Evolutionary conservation across 306 rosid genomes (phyloP), one percentile per base, ranked within the genome.

Genomic region (Carpinus viminea): DNA sequence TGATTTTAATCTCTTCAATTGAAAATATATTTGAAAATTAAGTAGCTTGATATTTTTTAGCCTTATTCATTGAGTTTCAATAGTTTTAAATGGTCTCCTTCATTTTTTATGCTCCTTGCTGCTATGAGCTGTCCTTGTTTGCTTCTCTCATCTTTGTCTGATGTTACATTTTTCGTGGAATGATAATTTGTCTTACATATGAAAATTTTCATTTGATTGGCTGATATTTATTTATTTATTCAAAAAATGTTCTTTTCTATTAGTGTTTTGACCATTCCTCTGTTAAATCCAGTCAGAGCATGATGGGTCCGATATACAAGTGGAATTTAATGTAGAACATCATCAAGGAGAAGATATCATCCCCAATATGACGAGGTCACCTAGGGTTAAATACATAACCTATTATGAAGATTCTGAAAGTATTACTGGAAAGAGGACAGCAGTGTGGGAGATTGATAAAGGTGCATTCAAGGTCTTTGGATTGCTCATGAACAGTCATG

Each of bases 391-490:
- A 85, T 95, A 95, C 86, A 86, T 95, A 59, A 93, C 99, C 28
- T 95, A 79, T 79, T 95, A 87, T 85, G 99, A 95, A 89, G 99
- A 95, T 78, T 88, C 99, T 53, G 91, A 85, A 80, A 93, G 96
- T 82, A 80, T 90, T 85, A 96, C 97, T 8, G 99, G 97, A 83
- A 94, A 79, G 85, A 93, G 96, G 88, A 93, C 98, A 26, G 98
- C 99, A 21, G 93, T 93, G 34, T 95, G 99, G 99, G 99, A 95
- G 87, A 86, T 95, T 80, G 99, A 95, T 73, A 95, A 95, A 89
- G 95, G 99, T 95, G 78, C 65, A 62, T 76, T 74, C 62, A 62
- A 57, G 83, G 78, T 87, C 79, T 76, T 66, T 70, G 68, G 74
- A 76, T 38, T 53, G 74, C 24, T 78, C 66, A 80, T 71, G 78